Evolutionary conservation across 805 yeast genomes (phyloP).

Genomic region (Zygosaccharomyces siamensis): DNA sequence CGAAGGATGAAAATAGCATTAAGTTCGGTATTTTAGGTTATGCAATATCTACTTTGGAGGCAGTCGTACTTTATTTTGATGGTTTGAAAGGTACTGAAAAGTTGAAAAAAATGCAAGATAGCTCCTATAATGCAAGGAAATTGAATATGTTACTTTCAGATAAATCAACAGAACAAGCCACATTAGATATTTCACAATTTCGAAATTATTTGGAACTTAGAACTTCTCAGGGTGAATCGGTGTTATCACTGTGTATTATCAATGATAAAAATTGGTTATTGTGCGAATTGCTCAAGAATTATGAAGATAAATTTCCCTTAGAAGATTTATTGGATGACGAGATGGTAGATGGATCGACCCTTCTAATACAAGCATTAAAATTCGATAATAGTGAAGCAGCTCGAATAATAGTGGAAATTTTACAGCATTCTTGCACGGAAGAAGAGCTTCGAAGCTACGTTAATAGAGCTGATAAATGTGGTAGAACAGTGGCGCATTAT

Average conservation of each 20-base stretch:
- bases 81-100: conserved; percentile 10
- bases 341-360: conserved; percentile 48
- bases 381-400: conserved; percentile 46
- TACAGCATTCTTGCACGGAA: conserved; percentile 40
- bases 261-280: conserved; percentile 45
- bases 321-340: conserved; percentile 67
- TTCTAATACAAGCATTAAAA: conserved; percentile 60
- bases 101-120: not conserved
- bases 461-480: conserved; percentile 45
- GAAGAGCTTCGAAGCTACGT: conserved; percentile 48
- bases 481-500: conserved; percentile 70
- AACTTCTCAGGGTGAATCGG: conserved; percentile 62
- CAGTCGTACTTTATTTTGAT: conserved; percentile 63
- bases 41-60: conserved; percentile 78
- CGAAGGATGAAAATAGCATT: conserved; percentile 38
- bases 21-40: conserved; percentile 66
- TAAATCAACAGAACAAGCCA: conserved; percentile 2
- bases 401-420: conserved; percentile 42
- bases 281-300: conserved; percentile 40
- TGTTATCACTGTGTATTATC: conserved; percentile 57
- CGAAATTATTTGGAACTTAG: conserved; percentile 36
- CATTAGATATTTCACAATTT: conserved; percentile 27
- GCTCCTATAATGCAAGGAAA: not conserved
- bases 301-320: conserved; percentile 48
- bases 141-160: conserved; percentile 3